Conservation (phyloP, 2,329 filamentous ascomycete genomes). For the Cordyceps fumosorosea region DNA sequence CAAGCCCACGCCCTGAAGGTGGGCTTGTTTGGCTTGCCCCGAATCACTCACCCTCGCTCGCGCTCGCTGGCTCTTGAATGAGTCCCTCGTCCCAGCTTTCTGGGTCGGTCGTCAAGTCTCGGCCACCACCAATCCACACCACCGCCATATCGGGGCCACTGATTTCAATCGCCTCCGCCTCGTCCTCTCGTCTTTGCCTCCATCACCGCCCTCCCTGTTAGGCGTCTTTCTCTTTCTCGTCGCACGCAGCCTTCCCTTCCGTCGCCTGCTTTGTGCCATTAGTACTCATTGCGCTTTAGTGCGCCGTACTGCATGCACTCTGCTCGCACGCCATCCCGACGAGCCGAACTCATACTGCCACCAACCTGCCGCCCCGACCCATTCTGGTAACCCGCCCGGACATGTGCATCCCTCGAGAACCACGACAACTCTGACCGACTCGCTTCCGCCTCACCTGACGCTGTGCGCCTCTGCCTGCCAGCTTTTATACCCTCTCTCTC, state of each 20-base stretch:
- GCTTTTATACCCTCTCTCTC: not conserved
- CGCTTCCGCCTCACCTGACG: not conserved
- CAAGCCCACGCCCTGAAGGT: not conserved
- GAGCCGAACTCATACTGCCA: conserved; percentile 1
- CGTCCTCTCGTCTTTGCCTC: not conserved
- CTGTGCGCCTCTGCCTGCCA: not conserved
- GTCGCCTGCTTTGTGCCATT: not conserved
- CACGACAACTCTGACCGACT: conserved; percentile 6
- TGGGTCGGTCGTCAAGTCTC: conserved; percentile 10
- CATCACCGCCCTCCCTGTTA: conserved; percentile 1
- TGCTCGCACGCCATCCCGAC: not conserved
- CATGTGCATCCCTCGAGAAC: conserved; percentile 4
- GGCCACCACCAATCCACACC: conserved; percentile 8
- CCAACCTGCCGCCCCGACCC: not conserved
- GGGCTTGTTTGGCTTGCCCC: not conserved
- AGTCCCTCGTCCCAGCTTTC: conserved; percentile 9
- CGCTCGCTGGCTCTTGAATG: not conserved
- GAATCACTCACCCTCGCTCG: not conserved
- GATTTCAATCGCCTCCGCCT: not conserved
- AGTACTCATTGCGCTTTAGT: too few relatives aligned
- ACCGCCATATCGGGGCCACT: conserved; percentile 3
- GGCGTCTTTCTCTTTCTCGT: not conserved
- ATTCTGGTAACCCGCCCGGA: not conserved
- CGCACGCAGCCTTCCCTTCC: not conserved
- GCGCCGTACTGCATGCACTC: not conserved